Evolutionary conservation across 352 stramenopile species (phyloP), one percentile per base, ranked within the genome.

Genomic region (Pythium sukuiense): DNA sequence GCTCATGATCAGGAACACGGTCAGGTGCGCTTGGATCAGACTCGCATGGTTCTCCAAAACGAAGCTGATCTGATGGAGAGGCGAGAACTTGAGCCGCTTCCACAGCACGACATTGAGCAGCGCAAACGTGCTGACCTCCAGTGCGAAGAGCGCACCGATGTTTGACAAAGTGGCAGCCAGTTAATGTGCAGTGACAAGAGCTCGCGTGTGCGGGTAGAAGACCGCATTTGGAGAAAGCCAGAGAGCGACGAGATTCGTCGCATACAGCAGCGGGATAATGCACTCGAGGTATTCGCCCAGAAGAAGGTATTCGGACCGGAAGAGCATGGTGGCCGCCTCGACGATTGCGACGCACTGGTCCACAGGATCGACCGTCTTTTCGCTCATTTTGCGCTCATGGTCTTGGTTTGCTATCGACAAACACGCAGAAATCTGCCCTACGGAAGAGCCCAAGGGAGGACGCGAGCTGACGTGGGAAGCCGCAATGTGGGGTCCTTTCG

Each of bases 231-330:
- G 69, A 6, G 76, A 55, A 5, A 61, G 13, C 18, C 53, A 55
- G 1, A 81, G 55, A 20, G 72, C n/a, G 11, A 67, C 18, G 11
- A 73, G 53, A 43, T 70, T 72, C 11, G 49, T 32, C 5, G 41
- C 59, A 52, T 71, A 77, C 6, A 74, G 18, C 9, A 69, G 4
- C 11, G 67, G 67, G n/a, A 74, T 41, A 2, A 64, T 26, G 7
- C 46, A 54, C 46, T 76, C 70, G 45, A 73, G 55, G 58, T 69
- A 73, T 61, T 76, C 65, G 50, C 70, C 59, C 49, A 73, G 43
- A 5, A 65, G 32, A 2, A 65, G 9, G 29, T 70, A 72, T 39
- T 72, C 65, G 59, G 43, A 64, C 35, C 65, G 59, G 55, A 72
- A 72, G n/a, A 72, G 65, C n/a, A 60, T 32, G 2, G 2, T 26